A percentile compares a stretch with the other conserved stretches of the same genome.
Evolutionary conservation across 208 protist genomes (phyloP).

Genomic region (Perkinsela sp.): DNA sequence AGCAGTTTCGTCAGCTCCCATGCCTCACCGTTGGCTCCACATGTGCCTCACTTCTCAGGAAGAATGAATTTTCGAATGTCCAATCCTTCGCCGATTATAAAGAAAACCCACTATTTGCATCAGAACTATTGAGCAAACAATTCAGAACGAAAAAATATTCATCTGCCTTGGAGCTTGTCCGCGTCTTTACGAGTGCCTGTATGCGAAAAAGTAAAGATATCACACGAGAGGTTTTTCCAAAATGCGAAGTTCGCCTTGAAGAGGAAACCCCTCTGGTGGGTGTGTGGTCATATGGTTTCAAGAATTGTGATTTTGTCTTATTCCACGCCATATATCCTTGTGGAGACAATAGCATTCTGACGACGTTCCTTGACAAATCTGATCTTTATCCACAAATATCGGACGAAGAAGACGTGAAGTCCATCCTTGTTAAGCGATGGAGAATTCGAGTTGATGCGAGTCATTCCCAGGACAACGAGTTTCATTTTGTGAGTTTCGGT

Average conservation of each 20-base stretch:
- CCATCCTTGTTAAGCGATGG: no score
- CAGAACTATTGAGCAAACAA: no score
- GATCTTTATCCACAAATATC: background rate
- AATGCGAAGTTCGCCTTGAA: background rate
- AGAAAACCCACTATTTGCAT: no score
- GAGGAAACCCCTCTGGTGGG: background rate
- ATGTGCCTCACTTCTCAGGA: background rate
- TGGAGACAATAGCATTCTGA: background rate
- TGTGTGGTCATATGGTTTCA: background rate
- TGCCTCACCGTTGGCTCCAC: background rate
- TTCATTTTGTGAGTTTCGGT: no score
- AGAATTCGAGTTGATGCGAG: no score
- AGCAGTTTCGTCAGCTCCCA: background rate
- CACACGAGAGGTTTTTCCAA: background rate
- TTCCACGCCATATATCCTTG: background rate
- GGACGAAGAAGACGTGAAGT: background rate
- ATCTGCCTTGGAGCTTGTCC: background rate
- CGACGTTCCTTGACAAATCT: no score
- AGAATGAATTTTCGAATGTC: background rate
- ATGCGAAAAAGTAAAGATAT: background rate
- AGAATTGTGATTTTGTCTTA: background rate
- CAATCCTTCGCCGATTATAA: no score
- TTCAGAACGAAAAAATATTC: background rate
- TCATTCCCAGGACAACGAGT: no score
- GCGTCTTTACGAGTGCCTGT: background rate